phyloP scores from a whole-genome alignment of 208 protist species.

The Trichomonas gallinae region DNA sequence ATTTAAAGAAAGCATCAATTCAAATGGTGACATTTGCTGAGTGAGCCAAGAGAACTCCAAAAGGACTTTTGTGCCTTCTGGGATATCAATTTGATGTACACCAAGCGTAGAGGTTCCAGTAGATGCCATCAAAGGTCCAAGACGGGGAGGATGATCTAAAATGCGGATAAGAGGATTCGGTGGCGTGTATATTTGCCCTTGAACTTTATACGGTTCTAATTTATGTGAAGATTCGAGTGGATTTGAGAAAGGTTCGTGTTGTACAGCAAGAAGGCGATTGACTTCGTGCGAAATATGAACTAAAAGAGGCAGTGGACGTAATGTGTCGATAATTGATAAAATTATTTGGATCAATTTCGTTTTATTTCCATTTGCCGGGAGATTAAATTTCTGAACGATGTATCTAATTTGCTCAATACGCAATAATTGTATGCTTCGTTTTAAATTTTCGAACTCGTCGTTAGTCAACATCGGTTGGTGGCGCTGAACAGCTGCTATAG shows the following conservation, averaged over 20 bases:
- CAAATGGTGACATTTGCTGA: neutral
- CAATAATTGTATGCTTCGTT: neutral
- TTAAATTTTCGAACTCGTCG: neutral
- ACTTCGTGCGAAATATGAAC: neutral
- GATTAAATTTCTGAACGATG: neutral
- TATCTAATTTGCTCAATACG: neutral
- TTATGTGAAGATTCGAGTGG: neutral
- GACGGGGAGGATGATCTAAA: neutral
- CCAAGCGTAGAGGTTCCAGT: neutral
- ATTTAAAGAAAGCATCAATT: neutral
- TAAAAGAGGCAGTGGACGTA: neutral
- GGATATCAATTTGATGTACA: neutral
- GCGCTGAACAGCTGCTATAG: neutral
- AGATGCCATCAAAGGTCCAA: neutral
- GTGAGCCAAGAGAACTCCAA: neutral
- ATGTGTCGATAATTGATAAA: neutral
- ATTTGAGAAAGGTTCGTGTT: neutral
- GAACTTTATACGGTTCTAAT: neutral
- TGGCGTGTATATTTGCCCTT: neutral
- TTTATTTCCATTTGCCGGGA: slow-evolving; percentile 9
- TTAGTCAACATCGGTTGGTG: neutral
- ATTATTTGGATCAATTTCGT: neutral
- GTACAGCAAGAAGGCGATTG: neutral
- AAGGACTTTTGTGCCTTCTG: neutral
- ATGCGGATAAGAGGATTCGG: neutral